Conservation (phyloP, 2,329 filamentous ascomycete species). For the Exophiala spinifera region DNA sequence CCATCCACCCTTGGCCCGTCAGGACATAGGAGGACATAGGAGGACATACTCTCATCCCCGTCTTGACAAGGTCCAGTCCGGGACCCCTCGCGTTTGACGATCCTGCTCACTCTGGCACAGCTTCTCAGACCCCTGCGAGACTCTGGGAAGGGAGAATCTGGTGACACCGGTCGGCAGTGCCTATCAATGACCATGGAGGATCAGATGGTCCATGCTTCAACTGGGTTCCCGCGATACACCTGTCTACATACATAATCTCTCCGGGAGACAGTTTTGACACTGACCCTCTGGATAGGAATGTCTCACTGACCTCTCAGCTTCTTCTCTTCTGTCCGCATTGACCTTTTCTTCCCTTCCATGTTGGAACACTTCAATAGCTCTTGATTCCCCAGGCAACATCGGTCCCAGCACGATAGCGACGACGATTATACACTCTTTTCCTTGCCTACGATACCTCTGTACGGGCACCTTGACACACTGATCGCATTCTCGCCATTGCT, state of each 20-base stretch:
- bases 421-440: background rate
- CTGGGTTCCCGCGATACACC: background rate
- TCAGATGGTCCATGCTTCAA: constrained; percentile 2
- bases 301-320: constrained; percentile 18
- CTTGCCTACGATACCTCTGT: too few relatives aligned
- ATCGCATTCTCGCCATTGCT: constrained; percentile 14
- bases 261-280: constrained; percentile 10
- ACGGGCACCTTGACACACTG: constrained; percentile 4
- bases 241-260: constrained; percentile 15
- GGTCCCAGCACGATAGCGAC: background rate
- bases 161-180: background rate
- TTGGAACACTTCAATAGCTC: constrained; percentile 1
- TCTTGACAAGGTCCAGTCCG: too few relatives aligned
- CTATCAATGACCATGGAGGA: background rate
- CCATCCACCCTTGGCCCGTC: too few relatives aligned
- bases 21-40: too few relatives aligned
- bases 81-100: too few relatives aligned
- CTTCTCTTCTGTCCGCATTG: background rate
- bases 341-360: constrained; percentile 3
- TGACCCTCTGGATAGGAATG: constrained; percentile 12
- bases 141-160: background rate
- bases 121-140: background rate
- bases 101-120: background rate
- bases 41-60: too few relatives aligned
- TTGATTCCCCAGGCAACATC: constrained; percentile 15